Conservation (phyloP, 2,329 filamentous ascomycete species). For the Tricladium varicosporioides region DNA sequence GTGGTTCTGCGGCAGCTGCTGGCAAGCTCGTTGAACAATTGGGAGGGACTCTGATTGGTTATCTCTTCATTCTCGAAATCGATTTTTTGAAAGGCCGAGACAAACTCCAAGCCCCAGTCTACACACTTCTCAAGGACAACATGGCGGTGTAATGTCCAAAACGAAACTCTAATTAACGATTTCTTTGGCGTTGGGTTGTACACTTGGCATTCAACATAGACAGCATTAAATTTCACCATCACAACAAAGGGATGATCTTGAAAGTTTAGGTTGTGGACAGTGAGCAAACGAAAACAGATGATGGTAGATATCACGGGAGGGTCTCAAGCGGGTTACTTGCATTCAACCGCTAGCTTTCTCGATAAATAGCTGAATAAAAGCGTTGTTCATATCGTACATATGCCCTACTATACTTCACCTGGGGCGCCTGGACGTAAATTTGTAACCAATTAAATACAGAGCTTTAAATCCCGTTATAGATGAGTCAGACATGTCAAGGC, state of each 20-base stretch:
- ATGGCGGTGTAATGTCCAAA: background rate
- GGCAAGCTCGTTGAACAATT: constrained; percentile 83
- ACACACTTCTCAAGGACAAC: constrained; percentile 66
- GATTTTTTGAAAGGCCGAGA: constrained; percentile 88
- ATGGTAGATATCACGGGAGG: background rate
- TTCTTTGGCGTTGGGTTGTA: constrained; percentile 26
- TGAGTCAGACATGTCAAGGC: too few relatives aligned
- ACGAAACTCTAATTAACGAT: constrained; percentile 2
- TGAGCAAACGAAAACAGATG: background rate
- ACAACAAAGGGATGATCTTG: background rate
- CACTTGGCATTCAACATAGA: constrained; percentile 28
- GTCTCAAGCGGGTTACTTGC: constrained; percentile 6
- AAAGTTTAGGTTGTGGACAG: background rate
- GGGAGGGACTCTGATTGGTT: constrained; percentile 82
- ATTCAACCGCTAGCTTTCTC: constrained; percentile 13
- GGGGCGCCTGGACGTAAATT: too few relatives aligned
- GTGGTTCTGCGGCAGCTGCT: constrained; percentile 86
- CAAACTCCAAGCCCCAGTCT: constrained; percentile 80
- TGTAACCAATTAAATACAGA: too few relatives aligned
- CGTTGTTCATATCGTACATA: constrained; percentile 3
- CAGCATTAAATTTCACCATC: constrained; percentile 26
- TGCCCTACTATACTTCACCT: background rate
- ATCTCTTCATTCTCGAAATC: constrained; percentile 93
- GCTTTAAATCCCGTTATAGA: too few relatives aligned
- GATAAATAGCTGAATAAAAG: constrained; percentile 3